These are phyloP conservation scores for Escallonia rubra DNA, from an alignment of 129 eudicot genomes.

Conservation along the genomic window DNA sequence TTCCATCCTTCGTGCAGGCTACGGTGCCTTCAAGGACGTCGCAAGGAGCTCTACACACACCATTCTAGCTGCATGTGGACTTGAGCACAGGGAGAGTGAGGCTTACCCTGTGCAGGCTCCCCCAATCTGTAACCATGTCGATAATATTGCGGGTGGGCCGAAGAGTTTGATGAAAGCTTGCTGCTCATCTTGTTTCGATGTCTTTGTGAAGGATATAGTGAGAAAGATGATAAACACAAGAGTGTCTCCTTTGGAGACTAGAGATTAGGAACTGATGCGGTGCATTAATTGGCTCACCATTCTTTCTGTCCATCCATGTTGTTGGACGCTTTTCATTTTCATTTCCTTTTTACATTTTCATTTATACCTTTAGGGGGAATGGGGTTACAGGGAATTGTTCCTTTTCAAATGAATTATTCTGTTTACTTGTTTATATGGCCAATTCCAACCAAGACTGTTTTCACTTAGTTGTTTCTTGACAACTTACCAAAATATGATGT, in stretches of 20 bases:
- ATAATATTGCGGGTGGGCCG: background rate
- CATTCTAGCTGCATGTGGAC: conserved; percentile 33
- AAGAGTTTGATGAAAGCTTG: conserved; percentile 1
- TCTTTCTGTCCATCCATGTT: background rate
- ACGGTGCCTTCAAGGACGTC: conserved; percentile 51
- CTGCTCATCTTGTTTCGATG: conserved; percentile 9
- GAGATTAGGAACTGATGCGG: conserved; percentile 13
- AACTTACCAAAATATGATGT: too few species aligned
- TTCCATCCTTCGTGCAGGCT: conserved; percentile 37
- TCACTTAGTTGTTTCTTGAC: too few species aligned
- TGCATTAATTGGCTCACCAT: conserved; percentile 12
- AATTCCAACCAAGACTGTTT: too few species aligned
- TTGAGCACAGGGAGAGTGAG: conserved; percentile 9
- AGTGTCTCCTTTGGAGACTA: background rate
- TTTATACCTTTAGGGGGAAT: too few species aligned
- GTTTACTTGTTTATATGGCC: too few species aligned
- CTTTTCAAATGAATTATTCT: too few species aligned
- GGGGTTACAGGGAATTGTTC: too few species aligned
- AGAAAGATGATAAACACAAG: background rate
- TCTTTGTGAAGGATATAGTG: conserved; percentile 1
- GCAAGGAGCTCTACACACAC: conserved; percentile 54
- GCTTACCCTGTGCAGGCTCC: conserved; percentile 13
- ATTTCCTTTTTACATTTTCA: background rate
- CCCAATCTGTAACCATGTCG: background rate
- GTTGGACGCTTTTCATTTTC: background rate